phyloP scores from a whole-genome alignment of 2,329 filamentous ascomycete species.

The Cytospora chrysosperma region DNA sequence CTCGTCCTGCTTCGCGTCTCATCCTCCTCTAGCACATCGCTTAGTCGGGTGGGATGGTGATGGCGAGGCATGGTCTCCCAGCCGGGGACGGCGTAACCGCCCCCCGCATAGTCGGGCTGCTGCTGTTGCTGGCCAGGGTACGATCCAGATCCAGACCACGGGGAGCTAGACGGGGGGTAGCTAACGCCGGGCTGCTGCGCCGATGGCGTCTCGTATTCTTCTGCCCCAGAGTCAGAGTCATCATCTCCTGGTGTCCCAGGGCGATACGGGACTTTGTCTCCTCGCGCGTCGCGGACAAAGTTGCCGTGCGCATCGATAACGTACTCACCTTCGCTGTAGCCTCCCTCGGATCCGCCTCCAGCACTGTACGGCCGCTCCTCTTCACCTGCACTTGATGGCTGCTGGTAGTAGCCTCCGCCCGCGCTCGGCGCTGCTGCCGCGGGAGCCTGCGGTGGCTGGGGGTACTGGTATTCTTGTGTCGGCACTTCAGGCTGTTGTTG shows the following conservation, averaged over 20 bases:
- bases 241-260: slow-evolving; percentile 44
- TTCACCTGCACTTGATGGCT: slow-evolving; percentile 42
- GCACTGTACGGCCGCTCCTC: slow-evolving; percentile 45
- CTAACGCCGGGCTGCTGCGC: slow-evolving; percentile 40
- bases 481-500: slow-evolving; percentile 25
- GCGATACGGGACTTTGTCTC: slow-evolving; percentile 56
- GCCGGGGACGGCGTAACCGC: slow-evolving; percentile 63
- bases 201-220: slow-evolving; percentile 57
- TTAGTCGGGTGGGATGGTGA: slow-evolving; percentile 84
- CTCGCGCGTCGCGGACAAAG: slow-evolving; percentile 60
- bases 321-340: slow-evolving; percentile 71
- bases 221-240: slow-evolving; percentile 52
- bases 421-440: slow-evolving; percentile 37
- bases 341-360: slow-evolving; percentile 55
- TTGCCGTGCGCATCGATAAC: slow-evolving; percentile 61
- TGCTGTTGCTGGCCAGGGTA: slow-evolving; percentile 37
- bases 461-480: slow-evolving; percentile 30
- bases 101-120: slow-evolving; percentile 62
- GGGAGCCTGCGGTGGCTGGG: slow-evolving; percentile 32
- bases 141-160: slow-evolving; percentile 43
- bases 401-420: slow-evolving; percentile 44
- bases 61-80: slow-evolving; percentile 80
- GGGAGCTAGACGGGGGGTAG: slow-evolving; percentile 40
- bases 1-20: slow-evolving; percentile 78
- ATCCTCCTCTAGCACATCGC: slow-evolving; percentile 84